Base-by-base conservation (phyloP, 257 asterid species). In the Primulina eburnea region DNA sequence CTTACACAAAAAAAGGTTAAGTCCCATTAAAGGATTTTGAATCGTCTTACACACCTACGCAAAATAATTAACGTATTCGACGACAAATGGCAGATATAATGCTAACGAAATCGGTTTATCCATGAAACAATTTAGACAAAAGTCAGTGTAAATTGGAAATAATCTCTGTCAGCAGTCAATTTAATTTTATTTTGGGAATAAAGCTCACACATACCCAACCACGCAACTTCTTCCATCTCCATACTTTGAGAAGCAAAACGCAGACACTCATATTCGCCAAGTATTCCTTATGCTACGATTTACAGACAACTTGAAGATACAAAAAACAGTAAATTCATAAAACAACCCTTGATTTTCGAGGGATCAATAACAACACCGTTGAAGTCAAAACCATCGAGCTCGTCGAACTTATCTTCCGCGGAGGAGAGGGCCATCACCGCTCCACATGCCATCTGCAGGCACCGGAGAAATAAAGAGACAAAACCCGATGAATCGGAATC, bases 371-470 rank as follows among this genome's bases (percentile, higher is more conserved):
- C 71, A 73, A 87, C 86, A 66, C 73, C 89, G 52, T 78, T 78
- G 11, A 97, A 82, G 30, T 90, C 62, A 26, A 74, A 18, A 73
- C 75, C 81, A 38, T 75, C 71, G 12, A 87, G 85, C 30, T 87
- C 95, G 14, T 68, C 81, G 21, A 67, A 75, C 37, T 71, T 71
- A 32, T 79, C 82, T 1, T 79, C 85, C 8, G 76, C 84, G 50
- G 89, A 89, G 74, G 85, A 87, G 68, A 93, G 79, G 63, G 90
- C 95, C 33, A 85, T 62, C 72, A 85, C 76, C 18, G 76, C 91
- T 69, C 86, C 96, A 57, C 84, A 78, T 60, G 97, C 96, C 7
- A 97, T 90, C 88, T 93, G 90, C 11, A 90, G 90, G 82, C 99
- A 93, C 1, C 99, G 83, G 0, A 87, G 85, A 34, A 93, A 93